Evolutionary conservation across 139 green algal species (phyloP).

Genomic region (Dunaliella sp.): DNA sequence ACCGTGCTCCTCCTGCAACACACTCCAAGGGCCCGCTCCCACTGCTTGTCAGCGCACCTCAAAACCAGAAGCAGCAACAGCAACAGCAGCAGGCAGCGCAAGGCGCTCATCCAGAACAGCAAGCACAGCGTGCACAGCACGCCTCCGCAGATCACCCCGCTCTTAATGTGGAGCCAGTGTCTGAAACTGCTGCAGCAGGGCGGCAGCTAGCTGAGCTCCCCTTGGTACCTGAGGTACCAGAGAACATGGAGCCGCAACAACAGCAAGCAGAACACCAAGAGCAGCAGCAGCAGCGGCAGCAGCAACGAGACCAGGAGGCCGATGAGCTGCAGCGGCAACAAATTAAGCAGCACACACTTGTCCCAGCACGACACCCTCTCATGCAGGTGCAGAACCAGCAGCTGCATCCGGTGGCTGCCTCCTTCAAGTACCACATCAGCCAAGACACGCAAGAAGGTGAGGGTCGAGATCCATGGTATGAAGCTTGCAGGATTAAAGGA

Average conservation of each 20-base stretch:
- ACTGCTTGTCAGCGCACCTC: background rate
- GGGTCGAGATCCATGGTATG: too few species aligned
- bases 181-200: too few species aligned
- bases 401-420: background rate
- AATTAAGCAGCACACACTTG: background rate
- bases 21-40: background rate
- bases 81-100: background rate
- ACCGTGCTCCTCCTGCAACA: too few species aligned
- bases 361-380: background rate
- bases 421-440: background rate
- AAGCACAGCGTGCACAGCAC: background rate
- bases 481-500: too few species aligned
- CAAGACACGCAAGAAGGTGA: background rate
- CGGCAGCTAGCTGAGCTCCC: background rate
- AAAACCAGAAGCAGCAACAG: background rate
- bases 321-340: background rate
- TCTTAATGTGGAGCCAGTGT: background rate
- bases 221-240: too few species aligned
- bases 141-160: too few species aligned
- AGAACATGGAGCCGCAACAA: too few species aligned
- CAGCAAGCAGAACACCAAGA: too few species aligned
- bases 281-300: background rate
- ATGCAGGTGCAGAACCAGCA: background rate
- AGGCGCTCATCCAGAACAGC: background rate
- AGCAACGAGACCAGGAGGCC: background rate